These are phyloP conservation scores for Croton laevigatus DNA, from an alignment of 441 rosid genomes.

Conservation along the genomic window DNA sequence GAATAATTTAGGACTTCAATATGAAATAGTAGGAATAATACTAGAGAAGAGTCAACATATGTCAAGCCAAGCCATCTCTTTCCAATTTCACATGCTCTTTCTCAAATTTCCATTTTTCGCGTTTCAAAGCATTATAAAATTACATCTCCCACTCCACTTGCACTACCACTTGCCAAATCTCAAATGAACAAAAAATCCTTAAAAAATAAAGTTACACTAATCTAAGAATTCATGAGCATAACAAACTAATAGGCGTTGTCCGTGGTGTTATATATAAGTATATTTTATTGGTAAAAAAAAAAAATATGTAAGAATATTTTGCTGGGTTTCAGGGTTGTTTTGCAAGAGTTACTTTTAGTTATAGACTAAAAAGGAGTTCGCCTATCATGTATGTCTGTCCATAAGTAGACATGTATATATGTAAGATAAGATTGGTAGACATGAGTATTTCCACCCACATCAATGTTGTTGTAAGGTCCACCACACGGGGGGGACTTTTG, in stretches of 20 bases:
- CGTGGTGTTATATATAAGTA: too few species aligned
- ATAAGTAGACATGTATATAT: neutral
- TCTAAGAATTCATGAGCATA: too few species aligned
- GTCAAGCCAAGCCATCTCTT: neutral
- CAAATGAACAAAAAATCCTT: too few species aligned
- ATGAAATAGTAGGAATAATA: neutral
- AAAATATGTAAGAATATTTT: too few species aligned
- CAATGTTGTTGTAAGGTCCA: constrained; percentile 3
- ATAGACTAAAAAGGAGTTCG: too few species aligned
- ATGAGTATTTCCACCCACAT: neutral
- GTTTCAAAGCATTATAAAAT: neutral
- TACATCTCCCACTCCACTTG: too few species aligned
- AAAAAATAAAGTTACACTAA: too few species aligned
- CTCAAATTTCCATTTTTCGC: neutral
- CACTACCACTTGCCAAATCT: neutral
- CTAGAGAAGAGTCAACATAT: constrained; percentile 5
- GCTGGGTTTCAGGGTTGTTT: neutral
- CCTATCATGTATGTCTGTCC: too few species aligned
- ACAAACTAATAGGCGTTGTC: too few species aligned
- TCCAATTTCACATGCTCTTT: constrained; percentile 3
- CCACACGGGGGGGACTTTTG: constrained; percentile 8
- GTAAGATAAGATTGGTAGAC: neutral
- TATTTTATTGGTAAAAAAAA: too few species aligned
- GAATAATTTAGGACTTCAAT: neutral
- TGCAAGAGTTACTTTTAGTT: neutral